Percentiles rank a stretch among this genome's conserved stretches.
These are phyloP conservation scores for Yamadazyma jaroonii DNA, from an alignment of 1,139 yeast genomes.

Conservation along the genomic window DNA sequence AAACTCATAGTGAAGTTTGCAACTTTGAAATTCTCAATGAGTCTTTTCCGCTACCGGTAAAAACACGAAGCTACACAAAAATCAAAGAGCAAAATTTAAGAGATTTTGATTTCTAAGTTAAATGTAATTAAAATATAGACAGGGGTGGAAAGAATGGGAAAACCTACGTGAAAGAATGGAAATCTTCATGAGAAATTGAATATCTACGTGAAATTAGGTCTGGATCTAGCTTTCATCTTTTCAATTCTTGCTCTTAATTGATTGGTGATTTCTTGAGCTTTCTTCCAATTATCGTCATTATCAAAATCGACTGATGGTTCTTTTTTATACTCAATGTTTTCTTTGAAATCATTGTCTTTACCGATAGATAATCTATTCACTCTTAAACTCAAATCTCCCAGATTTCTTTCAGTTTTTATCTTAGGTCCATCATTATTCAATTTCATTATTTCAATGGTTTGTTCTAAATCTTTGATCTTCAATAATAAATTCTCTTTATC, in stretches of 20 bases:
- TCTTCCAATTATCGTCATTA: conserved; percentile 75
- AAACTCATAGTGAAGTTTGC: conserved; percentile 36
- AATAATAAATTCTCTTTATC: conserved; percentile 57
- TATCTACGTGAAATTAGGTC: conserved; percentile 2
- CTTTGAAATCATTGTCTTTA: conserved; percentile 21
- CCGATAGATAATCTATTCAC: conserved; percentile 48
- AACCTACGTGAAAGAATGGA: no score
- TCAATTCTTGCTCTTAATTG: conserved; percentile 85
- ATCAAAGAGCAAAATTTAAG: no score
- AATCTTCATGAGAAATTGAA: no score
- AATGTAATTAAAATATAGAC: no score
- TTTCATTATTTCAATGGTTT: conserved; percentile 46
- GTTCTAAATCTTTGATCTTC: conserved; percentile 50
- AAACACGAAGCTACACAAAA: neutral
- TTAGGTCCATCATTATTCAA: conserved; percentile 14
- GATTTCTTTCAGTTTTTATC: conserved; percentile 17
- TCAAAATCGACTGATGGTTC: conserved; percentile 20
- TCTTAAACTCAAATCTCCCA: conserved; percentile 43
- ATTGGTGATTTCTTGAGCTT: conserved; percentile 87
- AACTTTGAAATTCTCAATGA: conserved; percentile 2
- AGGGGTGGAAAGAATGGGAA: no score
- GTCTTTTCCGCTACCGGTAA: conserved; percentile 2
- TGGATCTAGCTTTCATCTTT: conserved; percentile 69
- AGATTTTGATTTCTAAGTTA: no score
- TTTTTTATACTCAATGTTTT: neutral